These are phyloP conservation scores for Ceratocystis lukuohia DNA, from an alignment of 2,329 filamentous ascomycete genomes.

Conservation along the genomic window DNA sequence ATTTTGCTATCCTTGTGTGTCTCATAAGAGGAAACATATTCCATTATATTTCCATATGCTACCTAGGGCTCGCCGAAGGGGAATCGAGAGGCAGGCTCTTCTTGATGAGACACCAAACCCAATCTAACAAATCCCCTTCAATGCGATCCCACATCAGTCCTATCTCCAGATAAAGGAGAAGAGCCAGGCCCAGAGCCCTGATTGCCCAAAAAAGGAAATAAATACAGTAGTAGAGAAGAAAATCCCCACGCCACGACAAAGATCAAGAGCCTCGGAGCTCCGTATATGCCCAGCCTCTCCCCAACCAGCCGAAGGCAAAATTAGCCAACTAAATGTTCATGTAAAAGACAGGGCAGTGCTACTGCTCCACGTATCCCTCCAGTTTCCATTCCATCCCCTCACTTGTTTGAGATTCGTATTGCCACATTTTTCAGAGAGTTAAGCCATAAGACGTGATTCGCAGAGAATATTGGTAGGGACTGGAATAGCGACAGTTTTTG, in stretches of 20 bases:
- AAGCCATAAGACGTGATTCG: not conserved
- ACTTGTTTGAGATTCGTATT: conserved; percentile 6
- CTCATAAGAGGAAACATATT: conserved; percentile 1
- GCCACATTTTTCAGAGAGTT: not conserved
- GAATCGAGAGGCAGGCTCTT: not conserved
- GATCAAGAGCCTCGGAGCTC: not conserved
- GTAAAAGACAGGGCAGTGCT: not conserved
- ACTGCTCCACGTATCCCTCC: not conserved
- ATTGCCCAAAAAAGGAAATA: not conserved
- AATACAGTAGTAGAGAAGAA: not conserved
- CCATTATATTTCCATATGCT: conserved; percentile 3
- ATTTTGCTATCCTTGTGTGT: not conserved
- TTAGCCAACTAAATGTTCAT: not conserved
- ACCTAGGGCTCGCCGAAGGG: not conserved
- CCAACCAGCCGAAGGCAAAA: not conserved
- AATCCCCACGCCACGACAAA: no score
- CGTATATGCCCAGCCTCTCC: not conserved
- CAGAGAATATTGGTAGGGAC: not conserved
- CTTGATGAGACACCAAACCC: not conserved
- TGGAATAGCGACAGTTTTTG: not conserved
- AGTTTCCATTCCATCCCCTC: not conserved
- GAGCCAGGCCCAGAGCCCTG: not conserved
- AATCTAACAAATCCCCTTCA: not conserved
- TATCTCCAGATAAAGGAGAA: not conserved
- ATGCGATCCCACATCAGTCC: not conserved